Evolutionary conservation across 2,329 filamentous ascomycete genomes (phyloP).

Genomic region (Elsinoe perseae): DNA sequence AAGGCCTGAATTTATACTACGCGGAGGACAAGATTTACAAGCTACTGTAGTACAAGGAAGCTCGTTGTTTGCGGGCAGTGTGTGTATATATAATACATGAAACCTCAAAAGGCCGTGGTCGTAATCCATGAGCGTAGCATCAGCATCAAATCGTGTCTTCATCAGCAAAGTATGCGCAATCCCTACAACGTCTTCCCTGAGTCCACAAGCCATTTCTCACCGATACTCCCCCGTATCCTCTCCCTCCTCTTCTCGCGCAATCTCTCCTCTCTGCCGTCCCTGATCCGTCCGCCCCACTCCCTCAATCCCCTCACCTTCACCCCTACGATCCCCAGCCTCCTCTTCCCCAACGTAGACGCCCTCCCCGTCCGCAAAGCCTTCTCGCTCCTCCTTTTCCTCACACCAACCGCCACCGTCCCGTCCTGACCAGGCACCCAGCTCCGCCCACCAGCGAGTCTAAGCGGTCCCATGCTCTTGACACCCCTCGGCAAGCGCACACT

Average conservation of each 20-base stretch:
- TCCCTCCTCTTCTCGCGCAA: conserved; percentile 46
- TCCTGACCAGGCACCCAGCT: conserved; percentile 16
- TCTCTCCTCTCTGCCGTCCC: conserved; percentile 37
- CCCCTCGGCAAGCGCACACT: conserved; percentile 32
- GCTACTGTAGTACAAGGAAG: too few relatives aligned
- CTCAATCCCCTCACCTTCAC: conserved; percentile 45
- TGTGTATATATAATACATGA: conserved; percentile 8
- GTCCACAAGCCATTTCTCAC: conserved; percentile 5
- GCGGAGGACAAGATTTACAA: too few relatives aligned
- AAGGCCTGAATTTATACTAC: too few relatives aligned
- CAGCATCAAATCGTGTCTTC: neutral
- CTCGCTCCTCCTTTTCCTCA: conserved; percentile 16
- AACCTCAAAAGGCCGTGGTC: neutral
- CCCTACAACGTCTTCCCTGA: neutral
- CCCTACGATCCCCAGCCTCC: conserved; percentile 23
- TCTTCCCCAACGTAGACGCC: neutral
- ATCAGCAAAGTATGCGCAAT: neutral
- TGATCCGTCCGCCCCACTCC: conserved; percentile 39
- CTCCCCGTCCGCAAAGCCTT: conserved; percentile 15
- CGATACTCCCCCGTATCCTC: conserved; percentile 49
- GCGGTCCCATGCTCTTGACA: conserved; percentile 30
- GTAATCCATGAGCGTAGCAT: neutral
- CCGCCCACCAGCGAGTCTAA: conserved; percentile 26
- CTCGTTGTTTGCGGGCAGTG: neutral
- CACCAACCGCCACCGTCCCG: conserved; percentile 8